phyloP scores from a whole-genome alignment of 2,329 filamentous ascomycete species.

The Orbilia brochopaga region DNA sequence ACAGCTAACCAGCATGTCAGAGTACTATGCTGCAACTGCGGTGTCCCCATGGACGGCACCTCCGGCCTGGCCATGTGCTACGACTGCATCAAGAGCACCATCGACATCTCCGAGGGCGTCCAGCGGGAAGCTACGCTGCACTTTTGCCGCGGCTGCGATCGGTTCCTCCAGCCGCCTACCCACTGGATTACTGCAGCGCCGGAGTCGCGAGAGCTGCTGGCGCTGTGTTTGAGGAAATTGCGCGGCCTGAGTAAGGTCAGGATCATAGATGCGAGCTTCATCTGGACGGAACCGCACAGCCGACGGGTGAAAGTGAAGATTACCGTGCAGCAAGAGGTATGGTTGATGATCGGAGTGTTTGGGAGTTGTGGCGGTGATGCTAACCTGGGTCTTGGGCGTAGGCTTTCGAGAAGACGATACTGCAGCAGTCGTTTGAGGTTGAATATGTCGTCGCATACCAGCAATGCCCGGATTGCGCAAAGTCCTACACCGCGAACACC shows the following conservation, averaged over 20 bases:
- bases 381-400: slow-evolving; percentile 56
- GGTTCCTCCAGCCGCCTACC: slow-evolving; percentile 84
- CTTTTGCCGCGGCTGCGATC: slow-evolving; percentile 91
- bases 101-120: slow-evolving; percentile 90
- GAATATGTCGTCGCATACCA: slow-evolving; percentile 88
- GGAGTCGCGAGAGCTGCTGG: slow-evolving; percentile 90
- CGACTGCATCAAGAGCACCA: slow-evolving; percentile 91
- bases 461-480: slow-evolving; percentile 92
- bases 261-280: slow-evolving; percentile 93
- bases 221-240: slow-evolving; percentile 86
- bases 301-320: slow-evolving; percentile 91
- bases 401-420: slow-evolving; percentile 69
- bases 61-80: slow-evolving; percentile 82
- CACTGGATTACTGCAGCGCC: slow-evolving; percentile 84
- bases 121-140: slow-evolving; percentile 88
- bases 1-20: slow-evolving; percentile 58
- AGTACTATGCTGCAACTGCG: slow-evolving; percentile 99
- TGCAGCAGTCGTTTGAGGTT: slow-evolving; percentile 96
- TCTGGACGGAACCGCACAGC: slow-evolving; percentile 98
- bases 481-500: slow-evolving; percentile 94
- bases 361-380: neutral
- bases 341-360: neutral
- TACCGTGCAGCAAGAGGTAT: slow-evolving; percentile 74
- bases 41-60: slow-evolving; percentile 92
- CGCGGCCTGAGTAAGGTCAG: slow-evolving; percentile 85